Evolutionary conservation across 495 filamentous ascomycete genomes (phyloP), one percentile per base, ranked within the genome.

Genomic region (Lasiosphaeria hispida): DNA sequence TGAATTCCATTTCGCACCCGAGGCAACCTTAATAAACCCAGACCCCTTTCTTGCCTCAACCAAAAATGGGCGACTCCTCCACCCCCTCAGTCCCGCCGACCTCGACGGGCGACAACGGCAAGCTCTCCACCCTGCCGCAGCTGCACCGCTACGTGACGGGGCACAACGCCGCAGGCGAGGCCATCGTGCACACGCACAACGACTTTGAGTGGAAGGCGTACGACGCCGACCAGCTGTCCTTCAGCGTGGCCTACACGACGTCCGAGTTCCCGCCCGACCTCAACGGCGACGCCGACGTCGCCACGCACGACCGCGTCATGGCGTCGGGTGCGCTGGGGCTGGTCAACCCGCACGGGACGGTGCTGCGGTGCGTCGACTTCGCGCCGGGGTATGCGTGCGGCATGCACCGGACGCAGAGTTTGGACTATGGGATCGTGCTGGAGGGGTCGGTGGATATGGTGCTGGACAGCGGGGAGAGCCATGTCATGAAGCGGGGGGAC

Each of bases 341-440:
- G 8, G 77, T 77, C 17, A 63, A 70, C 43, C 74, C 74, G n/a
- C 67, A 69, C 60, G 81, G 82, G 15, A 83, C 79, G 4, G 80
- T 87, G 1, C 71, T 82, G 1, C 77, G 86, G 9, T 79, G 77
- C 55, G 85, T 87, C 13, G 85, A 88, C 60, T 83, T 88, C 36
- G 71, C 72, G 0, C 86, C 86, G 0, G 73, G 70, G 7, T 72
- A 76, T 58, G 72, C 72, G 18, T 80, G 75, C 58, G 75, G 77
- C 53, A 83, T 92, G 81, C 90, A 92, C 58, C 78, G 88, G 0
- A 91, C 90, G 3, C 77, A 85, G 63, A 85, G 80, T 13, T 69
- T 94, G 4, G 90, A 93, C 60, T 92, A 88, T 50, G 88, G 88
- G 3, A 78, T 91, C 55, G 82, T 94, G 23, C 56, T 94, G n/a